Percentiles rank a stretch among this genome's conserved stretches.
phyloP scores from a whole-genome alignment of 345 rosid genomes.

The Hypericum androsaemum region DNA sequence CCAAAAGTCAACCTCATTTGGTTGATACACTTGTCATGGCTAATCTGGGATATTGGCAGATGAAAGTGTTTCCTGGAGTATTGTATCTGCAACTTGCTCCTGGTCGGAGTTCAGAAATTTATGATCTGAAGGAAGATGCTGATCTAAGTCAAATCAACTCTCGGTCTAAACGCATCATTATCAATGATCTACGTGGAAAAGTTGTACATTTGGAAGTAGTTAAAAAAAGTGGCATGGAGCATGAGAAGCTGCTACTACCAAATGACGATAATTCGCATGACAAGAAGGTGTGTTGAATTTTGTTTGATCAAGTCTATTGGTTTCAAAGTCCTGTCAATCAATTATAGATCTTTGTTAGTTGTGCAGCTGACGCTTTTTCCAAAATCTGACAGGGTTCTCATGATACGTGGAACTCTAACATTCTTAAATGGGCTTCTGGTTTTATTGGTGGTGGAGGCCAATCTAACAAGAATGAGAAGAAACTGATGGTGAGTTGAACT shows the following conservation, averaged over 20 bases:
- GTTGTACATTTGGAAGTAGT: slow-evolving; percentile 86
- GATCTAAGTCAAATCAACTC: slow-evolving; percentile 36
- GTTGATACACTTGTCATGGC: slow-evolving; percentile 99
- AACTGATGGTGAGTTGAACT: slow-evolving; percentile 29
- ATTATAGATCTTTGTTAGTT: neutral
- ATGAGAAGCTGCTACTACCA: slow-evolving; percentile 69
- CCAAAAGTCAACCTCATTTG: slow-evolving; percentile 75
- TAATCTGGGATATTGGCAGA: slow-evolving; percentile 98
- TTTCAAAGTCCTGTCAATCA: too few relatives aligned
- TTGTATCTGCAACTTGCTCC: slow-evolving; percentile 99
- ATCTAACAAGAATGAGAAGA: slow-evolving; percentile 32
- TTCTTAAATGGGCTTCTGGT: slow-evolving; percentile 92
- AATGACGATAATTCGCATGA: slow-evolving; percentile 46
- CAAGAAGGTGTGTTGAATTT: slow-evolving; percentile 39
- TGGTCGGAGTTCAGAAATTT: slow-evolving; percentile 89
- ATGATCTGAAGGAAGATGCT: slow-evolving; percentile 46
- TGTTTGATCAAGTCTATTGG: neutral
- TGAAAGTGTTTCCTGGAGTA: slow-evolving; percentile 98
- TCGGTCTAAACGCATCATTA: slow-evolving; percentile 60
- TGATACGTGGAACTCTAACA: slow-evolving; percentile 72
- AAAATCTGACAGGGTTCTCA: slow-evolving; percentile 31
- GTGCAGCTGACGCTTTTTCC: slow-evolving; percentile 7
- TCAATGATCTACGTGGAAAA: slow-evolving; percentile 86
- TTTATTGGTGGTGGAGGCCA: slow-evolving; percentile 60
- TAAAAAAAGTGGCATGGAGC: slow-evolving; percentile 87